Evolutionary conservation across 257 asterid species (phyloP).

Genomic region (Solanum piurae): DNA sequence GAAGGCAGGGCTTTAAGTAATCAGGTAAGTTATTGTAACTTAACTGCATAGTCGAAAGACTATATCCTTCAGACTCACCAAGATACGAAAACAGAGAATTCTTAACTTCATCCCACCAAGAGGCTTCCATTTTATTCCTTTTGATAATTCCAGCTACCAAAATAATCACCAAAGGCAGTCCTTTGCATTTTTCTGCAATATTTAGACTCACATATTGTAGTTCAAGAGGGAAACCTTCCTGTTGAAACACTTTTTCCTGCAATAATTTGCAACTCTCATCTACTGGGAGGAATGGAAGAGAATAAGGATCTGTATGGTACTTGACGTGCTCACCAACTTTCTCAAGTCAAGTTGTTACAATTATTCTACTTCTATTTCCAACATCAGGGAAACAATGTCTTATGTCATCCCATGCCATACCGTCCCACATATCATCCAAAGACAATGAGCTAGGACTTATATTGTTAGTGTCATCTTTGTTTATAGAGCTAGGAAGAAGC

Average conservation of each 20-base stretch:
- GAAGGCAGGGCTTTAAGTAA: no score
- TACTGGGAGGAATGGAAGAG: background rate
- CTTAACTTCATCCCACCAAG: background rate
- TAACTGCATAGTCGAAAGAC: no score
- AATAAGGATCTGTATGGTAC: background rate
- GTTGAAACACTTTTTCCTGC: background rate
- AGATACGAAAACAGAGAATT: no score
- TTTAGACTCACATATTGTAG: no score
- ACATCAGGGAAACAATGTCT: background rate
- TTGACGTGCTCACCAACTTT: background rate
- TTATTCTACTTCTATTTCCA: background rate
- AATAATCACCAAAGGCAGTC: no score
- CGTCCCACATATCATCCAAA: no score
- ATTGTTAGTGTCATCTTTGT: background rate
- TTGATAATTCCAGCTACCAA: no score
- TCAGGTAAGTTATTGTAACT: no score
- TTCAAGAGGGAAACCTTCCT: no score
- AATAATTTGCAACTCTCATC: background rate
- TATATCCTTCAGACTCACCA: no score
- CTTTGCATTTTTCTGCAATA: no score
- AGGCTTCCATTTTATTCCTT: background rate
- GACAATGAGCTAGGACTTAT: background rate
- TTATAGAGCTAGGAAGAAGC: background rate
- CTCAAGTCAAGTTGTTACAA: background rate
- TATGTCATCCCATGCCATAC: background rate